Conservation (phyloP, 331 rosid species). For the Cydonia oblonga region DNA sequence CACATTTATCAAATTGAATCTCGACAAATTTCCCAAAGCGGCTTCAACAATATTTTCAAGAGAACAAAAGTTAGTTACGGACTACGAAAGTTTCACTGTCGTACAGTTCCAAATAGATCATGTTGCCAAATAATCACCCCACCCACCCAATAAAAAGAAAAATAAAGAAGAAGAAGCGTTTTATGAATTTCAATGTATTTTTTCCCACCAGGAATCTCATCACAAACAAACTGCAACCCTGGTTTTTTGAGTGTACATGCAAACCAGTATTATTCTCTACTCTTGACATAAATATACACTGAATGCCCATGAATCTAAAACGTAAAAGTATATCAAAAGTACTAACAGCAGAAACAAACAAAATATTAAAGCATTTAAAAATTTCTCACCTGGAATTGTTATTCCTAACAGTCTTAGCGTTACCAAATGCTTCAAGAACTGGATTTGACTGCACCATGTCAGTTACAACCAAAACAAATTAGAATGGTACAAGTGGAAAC, state of each 20-base stretch:
- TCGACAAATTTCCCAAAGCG: slow-evolving; percentile 94
- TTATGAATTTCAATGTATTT: not conserved
- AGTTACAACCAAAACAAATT: not conserved
- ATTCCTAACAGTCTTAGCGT: slow-evolving; percentile 82
- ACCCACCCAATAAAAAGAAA: no score
- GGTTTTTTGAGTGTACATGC: not conserved
- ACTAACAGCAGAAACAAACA: not conserved
- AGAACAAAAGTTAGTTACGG: slow-evolving; percentile 16
- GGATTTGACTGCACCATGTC: slow-evolving; percentile 71
- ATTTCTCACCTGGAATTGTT: slow-evolving; percentile 80
- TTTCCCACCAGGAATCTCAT: not conserved
- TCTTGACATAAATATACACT: not conserved
- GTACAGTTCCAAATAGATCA: no score
- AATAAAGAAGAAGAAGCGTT: no score
- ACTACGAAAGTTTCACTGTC: not conserved
- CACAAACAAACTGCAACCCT: not conserved
- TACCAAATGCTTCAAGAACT: slow-evolving; percentile 97
- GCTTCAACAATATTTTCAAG: slow-evolving; percentile 41
- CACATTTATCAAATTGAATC: slow-evolving; percentile 64
- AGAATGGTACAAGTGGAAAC: slow-evolving; percentile 6
- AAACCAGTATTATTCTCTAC: not conserved
- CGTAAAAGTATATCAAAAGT: not conserved
- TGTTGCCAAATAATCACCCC: no score
- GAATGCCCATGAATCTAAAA: not conserved
- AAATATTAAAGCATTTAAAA: slow-evolving; percentile 6